Evolutionary conservation across 225 moss, liverwort and hornwort genomes (phyloP).

Genomic region (Marchantia paleacea): DNA sequence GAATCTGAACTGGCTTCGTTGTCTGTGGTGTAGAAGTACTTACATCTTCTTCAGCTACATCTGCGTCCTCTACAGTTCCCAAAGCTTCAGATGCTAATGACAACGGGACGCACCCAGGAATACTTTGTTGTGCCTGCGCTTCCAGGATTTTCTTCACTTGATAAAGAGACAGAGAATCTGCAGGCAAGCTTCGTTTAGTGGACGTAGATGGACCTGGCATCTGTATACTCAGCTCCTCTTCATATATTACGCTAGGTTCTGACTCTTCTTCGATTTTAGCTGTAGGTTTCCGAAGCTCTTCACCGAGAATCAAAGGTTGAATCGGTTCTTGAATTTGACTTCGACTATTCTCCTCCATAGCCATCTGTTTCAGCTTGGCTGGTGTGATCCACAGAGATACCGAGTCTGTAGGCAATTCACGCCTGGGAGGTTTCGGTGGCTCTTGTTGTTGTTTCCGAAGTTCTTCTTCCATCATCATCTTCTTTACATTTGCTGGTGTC

Average conservation of each 20-base stretch:
- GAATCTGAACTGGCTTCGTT: not conserved
- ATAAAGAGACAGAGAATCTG: not conserved
- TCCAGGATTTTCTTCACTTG: not conserved
- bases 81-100: not conserved
- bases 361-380: not conserved
- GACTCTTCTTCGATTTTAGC: not conserved
- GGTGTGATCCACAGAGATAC: slow-evolving; percentile 10
- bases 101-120: not conserved
- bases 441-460: not conserved
- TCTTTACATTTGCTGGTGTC: not conserved
- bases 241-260: not conserved
- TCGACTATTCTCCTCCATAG: not conserved
- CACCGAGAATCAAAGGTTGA: not conserved
- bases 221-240: not conserved
- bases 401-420: not conserved
- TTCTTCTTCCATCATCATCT: not conserved
- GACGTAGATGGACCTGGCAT: not conserved
- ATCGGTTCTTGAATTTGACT: not conserved
- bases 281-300: not conserved
- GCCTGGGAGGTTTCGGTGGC: not conserved
- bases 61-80: not conserved
- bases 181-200: not conserved
- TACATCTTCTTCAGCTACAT: not conserved
- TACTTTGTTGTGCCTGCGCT: not conserved
- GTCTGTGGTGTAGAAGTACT: not conserved